Conservation (phyloP, 2,329 filamentous ascomycete species). For the Graphilbum ipis-grandicollis region DNA sequence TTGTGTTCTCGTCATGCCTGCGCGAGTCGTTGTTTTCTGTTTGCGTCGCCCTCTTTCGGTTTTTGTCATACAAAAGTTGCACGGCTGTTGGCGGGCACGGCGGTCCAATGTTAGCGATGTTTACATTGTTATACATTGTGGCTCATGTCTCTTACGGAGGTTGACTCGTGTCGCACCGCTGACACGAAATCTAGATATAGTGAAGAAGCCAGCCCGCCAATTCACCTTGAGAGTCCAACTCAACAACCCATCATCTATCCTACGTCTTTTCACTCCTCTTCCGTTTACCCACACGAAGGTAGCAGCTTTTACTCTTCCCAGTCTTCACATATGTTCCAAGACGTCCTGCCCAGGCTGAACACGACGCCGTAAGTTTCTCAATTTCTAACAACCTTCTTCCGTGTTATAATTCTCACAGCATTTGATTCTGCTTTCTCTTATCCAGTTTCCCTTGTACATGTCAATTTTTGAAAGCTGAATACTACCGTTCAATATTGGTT, state of each 20-base stretch:
- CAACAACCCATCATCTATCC: slow-evolving; percentile 32
- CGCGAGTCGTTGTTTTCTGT: slow-evolving; percentile 2
- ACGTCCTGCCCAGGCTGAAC: slow-evolving; percentile 35
- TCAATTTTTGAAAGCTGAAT: too few relatives aligned
- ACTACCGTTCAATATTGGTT: too few relatives aligned
- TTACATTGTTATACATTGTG: slow-evolving; percentile 7
- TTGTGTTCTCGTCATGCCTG: slow-evolving; percentile 14
- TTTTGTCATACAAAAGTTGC: slow-evolving; percentile 8
- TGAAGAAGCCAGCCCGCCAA: slow-evolving; percentile 33
- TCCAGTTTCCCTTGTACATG: too few relatives aligned
- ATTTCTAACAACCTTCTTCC: not conserved
- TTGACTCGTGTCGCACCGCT: slow-evolving; percentile 5
- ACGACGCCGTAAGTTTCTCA: slow-evolving; percentile 28
- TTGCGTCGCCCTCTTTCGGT: slow-evolving; percentile 21
- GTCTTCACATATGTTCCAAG: slow-evolving; percentile 17
- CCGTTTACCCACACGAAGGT: slow-evolving; percentile 32
- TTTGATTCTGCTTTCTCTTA: too few relatives aligned
- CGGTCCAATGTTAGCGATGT: slow-evolving; percentile 18
- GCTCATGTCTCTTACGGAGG: not conserved
- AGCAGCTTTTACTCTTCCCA: slow-evolving; percentile 24
- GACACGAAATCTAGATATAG: slow-evolving; percentile 28
- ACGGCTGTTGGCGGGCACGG: slow-evolving; percentile 15
- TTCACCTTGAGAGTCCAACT: slow-evolving; percentile 33
- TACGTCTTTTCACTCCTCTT: slow-evolving; percentile 25
- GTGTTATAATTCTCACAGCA: not conserved